Conservation (phyloP, 2,329 filamentous ascomycete genomes). For the Alternaria conjuncta region DNA sequence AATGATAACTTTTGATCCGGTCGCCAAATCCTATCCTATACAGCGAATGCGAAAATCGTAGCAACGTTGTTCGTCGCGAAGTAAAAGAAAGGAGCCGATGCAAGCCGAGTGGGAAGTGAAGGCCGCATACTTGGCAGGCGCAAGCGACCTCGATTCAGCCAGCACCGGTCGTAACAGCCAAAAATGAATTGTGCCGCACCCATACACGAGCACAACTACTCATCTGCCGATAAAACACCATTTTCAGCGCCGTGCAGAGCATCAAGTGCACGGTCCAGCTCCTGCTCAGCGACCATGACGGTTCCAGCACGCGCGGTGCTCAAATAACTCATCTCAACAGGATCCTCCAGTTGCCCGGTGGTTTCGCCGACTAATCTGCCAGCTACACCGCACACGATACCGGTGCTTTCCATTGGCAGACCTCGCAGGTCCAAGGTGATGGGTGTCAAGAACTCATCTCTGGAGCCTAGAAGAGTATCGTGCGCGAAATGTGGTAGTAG, state of each 20-base stretch:
- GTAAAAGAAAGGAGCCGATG: background rate
- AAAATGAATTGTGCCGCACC: background rate
- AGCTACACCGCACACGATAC: slow-evolving; percentile 93
- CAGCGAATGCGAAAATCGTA: background rate
- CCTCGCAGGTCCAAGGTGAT: slow-evolving; percentile 86
- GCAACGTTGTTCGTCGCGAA: background rate
- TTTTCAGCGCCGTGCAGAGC: slow-evolving; percentile 62
- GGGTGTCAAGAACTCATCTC: slow-evolving; percentile 75
- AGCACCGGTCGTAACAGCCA: background rate
- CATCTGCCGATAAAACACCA: slow-evolving; percentile 9
- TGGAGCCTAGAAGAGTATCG: slow-evolving; percentile 77
- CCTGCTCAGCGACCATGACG: slow-evolving; percentile 80
- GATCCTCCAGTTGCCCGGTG: slow-evolving; percentile 39
- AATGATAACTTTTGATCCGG: background rate
- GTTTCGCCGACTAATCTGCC: slow-evolving; percentile 80
- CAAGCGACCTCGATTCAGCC: background rate
- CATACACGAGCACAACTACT: background rate
- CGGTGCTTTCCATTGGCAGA: slow-evolving; percentile 85
- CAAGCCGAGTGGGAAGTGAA: background rate
- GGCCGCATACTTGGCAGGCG: background rate
- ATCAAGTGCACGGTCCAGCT: slow-evolving; percentile 74
- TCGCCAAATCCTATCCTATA: background rate
- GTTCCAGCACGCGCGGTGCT: slow-evolving; percentile 88
- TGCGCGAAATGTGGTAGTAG: slow-evolving; percentile 63
- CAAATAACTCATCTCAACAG: slow-evolving; percentile 84